Conservation (phyloP, 192 early-diverging fungal genomes). For the Backusella morwellensis region DNA sequence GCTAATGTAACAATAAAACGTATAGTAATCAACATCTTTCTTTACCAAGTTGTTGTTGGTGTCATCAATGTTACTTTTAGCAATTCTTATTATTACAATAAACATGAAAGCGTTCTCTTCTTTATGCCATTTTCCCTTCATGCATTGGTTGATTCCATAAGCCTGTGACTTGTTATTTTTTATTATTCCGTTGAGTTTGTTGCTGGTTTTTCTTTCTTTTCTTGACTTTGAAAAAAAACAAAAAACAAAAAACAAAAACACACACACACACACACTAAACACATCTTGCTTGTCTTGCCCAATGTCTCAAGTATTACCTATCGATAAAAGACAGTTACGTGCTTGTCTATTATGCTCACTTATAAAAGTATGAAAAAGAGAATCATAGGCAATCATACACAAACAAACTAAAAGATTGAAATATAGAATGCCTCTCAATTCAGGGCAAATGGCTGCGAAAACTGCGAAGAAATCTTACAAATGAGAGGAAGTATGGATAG, state of each 20-base stretch:
- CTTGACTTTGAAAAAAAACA: not conserved
- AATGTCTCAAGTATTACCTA: conserved; percentile 45
- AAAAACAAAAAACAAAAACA: no score
- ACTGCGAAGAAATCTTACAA: conserved; percentile 74
- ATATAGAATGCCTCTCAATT: conserved; percentile 67
- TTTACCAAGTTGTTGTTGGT: no score
- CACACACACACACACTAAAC: not conserved
- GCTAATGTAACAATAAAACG: not conserved
- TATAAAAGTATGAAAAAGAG: conserved; percentile 53
- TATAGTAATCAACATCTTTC: no score
- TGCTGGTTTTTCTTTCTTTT: not conserved
- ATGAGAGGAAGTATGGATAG: conserved; percentile 63
- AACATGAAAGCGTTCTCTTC: no score
- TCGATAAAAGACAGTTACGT: conserved; percentile 69
- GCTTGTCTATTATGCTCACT: conserved; percentile 81
- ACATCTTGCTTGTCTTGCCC: not conserved
- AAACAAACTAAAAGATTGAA: not conserved
- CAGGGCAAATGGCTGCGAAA: conserved; percentile 71
- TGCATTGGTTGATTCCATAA: no score
- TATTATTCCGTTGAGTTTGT: not conserved
- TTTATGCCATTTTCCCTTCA: no score
- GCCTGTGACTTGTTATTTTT: no score
- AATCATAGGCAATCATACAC: not conserved
- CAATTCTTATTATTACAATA: no score
- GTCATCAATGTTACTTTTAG: no score